A percentile compares a stretch with the other conserved stretches of the same genome.
Conservation (phyloP, 1,284 basidiomycete species). For the Apiotrichum domesticum region DNA sequence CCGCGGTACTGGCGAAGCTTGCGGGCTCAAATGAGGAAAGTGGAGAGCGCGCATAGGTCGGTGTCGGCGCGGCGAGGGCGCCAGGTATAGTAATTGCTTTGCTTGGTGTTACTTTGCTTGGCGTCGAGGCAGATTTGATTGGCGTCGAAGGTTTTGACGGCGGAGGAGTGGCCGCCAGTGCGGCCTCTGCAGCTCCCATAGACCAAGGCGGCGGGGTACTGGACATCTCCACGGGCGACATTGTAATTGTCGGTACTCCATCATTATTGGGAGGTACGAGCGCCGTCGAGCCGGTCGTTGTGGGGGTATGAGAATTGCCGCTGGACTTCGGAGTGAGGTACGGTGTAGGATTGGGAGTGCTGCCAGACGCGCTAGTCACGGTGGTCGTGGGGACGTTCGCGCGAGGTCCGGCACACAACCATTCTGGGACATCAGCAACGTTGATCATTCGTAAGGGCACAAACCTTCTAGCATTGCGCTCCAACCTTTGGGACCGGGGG, state of each 20-base stretch:
- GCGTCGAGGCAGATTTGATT: neutral
- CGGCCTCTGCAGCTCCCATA: neutral
- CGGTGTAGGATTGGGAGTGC: conserved; percentile 1
- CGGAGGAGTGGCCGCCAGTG: neutral
- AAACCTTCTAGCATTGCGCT: conserved; percentile 42
- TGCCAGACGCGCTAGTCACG: neutral
- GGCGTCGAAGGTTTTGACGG: neutral
- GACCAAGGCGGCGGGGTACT: neutral
- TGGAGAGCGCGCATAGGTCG: neutral
- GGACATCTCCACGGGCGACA: neutral
- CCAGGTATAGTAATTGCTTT: neutral
- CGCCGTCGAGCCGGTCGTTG: neutral
- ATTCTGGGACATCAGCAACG: conserved; percentile 24
- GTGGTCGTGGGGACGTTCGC: neutral
- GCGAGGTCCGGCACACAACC: conserved; percentile 30
- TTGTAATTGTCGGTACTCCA: neutral
- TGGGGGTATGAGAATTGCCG: neutral
- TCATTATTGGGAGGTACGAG: neutral
- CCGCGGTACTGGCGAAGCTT: neutral
- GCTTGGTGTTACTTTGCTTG: neutral
- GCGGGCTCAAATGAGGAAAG: neutral
- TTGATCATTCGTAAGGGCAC: too few relatives aligned
- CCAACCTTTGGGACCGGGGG: conserved; percentile 30
- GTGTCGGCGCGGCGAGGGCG: neutral
- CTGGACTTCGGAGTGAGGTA: neutral